These are phyloP conservation scores for Rostrohypoxylon terebratum DNA, from an alignment of 495 filamentous ascomycete species.

Conservation along the genomic window DNA sequence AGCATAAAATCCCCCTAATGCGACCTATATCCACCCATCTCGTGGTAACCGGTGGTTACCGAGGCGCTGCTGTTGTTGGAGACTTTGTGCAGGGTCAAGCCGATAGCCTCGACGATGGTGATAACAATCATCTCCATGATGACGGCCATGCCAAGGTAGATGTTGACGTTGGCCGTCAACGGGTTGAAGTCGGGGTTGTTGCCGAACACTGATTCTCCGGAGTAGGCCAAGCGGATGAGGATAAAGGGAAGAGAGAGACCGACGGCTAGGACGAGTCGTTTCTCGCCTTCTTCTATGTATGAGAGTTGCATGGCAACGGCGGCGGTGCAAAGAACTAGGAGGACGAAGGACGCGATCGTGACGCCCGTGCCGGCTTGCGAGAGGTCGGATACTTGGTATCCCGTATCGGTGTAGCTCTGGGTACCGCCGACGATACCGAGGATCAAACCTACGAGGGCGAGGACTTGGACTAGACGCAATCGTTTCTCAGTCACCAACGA, in stretches of 20 bases:
- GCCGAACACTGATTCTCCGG: conserved; percentile 44
- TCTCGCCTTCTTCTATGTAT: conserved; percentile 49
- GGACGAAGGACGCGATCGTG: conserved; percentile 48
- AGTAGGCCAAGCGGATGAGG: conserved; percentile 54
- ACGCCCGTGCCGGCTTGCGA: conserved; percentile 46
- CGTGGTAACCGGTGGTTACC: neutral
- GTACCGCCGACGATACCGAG: conserved; percentile 51
- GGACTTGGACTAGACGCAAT: conserved; percentile 43
- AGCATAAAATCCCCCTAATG: neutral
- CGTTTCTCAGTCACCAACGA: conserved; percentile 39
- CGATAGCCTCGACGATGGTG: conserved; percentile 48
- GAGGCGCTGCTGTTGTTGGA: neutral
- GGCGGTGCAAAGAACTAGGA: conserved; percentile 42
- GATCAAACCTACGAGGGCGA: conserved; percentile 48
- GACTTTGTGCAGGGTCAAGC: conserved; percentile 46
- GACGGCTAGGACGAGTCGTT: conserved; percentile 50
- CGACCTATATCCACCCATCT: conserved; percentile 23
- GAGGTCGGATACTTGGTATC: conserved; percentile 43
- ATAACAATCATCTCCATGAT: conserved; percentile 56
- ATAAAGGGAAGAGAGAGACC: conserved; percentile 53
- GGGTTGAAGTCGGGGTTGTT: conserved; percentile 45
- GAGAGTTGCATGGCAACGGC: conserved; percentile 41
- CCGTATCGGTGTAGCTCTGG: conserved; percentile 18
- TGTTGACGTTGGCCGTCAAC: conserved; percentile 41
- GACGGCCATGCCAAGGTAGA: conserved; percentile 52